Base-by-base conservation (phyloP, 306 rosid genomes). In the Senna tora region DNA sequence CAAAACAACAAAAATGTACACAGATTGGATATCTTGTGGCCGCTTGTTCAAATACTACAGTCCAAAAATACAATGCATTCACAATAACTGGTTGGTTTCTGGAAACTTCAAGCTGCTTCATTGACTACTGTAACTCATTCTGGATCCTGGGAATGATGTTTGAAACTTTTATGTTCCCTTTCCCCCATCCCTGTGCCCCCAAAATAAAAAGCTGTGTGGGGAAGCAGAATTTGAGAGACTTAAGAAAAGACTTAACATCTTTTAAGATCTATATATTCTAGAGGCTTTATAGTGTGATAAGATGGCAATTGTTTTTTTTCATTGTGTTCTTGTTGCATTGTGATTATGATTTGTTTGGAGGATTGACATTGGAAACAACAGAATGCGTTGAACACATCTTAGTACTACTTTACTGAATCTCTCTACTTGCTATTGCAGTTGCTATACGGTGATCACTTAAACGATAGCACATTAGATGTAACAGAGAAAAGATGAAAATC, bases 11-110 rank as follows among this genome's bases (percentile, higher is more conserved):
- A 86, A 75, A 94, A 68, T 77, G 69, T 94, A 64, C 97, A 86
- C 88, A 86, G 98, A 46, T 83, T 93, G 94, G 96, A 93, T 77
- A 87, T 93, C 76, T 69, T 93, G 81, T 93, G 98, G 96, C 87
- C 96, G 16, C 97, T 93, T 77, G 97, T 91, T 82, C 96, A 93
- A 68, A 80, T 91, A 82, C 75, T 93, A 83, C 97, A 93, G 78
- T 93, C 92, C 71, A 87, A 85, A 81, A 80, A 80, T 74, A 66
- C 84, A 41, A 32, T 66, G 56, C 69, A 73, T 77, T 77, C 82
- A 69, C 54, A 52, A 39, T 69, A 62, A 67, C 61, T 54, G 60
- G 72, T 77, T 57, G 43, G 19, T 76, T 74, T 67, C 30, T 50
- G 74, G 77, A 77, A 63, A 69, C 43, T 64, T 75, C 46, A 65